Percentiles rank a stretch among this genome's conserved stretches.
Conservation (phyloP, 306 rosid genomes). For the Medicago truncatula region DNA sequence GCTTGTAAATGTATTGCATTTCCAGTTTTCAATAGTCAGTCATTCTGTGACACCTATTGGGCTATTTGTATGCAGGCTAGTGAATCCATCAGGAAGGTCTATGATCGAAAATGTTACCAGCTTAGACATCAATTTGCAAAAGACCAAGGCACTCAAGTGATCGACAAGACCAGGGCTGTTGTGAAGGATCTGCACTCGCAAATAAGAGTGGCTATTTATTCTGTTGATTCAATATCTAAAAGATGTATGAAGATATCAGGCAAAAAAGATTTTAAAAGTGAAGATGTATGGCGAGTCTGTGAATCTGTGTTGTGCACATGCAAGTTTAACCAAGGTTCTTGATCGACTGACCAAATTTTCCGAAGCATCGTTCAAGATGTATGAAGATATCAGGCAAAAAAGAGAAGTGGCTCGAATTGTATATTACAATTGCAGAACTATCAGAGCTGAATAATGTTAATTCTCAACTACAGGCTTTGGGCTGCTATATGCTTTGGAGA, state of each 20-base stretch:
- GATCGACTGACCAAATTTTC: slow-evolving; percentile 82
- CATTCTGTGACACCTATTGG: slow-evolving; percentile 2
- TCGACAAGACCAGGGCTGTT: slow-evolving; percentile 84
- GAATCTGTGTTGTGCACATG: slow-evolving; percentile 62
- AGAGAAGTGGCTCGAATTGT: slow-evolving; percentile 69
- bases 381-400: slow-evolving; percentile 77
- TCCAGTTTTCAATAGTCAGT: slow-evolving; percentile 5
- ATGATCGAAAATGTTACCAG: slow-evolving; percentile 79
- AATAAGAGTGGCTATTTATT: slow-evolving; percentile 78
- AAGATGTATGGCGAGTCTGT: slow-evolving; percentile 45
- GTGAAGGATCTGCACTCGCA: slow-evolving; percentile 94
- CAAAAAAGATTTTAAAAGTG: too few relatives aligned
- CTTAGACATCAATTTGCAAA: slow-evolving; percentile 87
- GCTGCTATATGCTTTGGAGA: slow-evolving; percentile 19
- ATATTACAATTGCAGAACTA: slow-evolving; percentile 60
- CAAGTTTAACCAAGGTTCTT: slow-evolving; percentile 77
- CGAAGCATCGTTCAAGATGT: slow-evolving; percentile 90
- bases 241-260: too few relatives aligned
- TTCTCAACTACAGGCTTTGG: background rate
- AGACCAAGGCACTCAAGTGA: slow-evolving; percentile 78
- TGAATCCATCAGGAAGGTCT: slow-evolving; percentile 80
- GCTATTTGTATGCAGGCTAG: slow-evolving; percentile 66
- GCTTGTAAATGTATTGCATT: background rate
- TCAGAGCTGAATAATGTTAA: slow-evolving; percentile 44
- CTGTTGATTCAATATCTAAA: slow-evolving; percentile 89